Evolutionary conservation across 2,329 filamentous ascomycete species (phyloP), one percentile per base, ranked within the genome.

Genomic region (Aspergillus luchuensis): DNA sequence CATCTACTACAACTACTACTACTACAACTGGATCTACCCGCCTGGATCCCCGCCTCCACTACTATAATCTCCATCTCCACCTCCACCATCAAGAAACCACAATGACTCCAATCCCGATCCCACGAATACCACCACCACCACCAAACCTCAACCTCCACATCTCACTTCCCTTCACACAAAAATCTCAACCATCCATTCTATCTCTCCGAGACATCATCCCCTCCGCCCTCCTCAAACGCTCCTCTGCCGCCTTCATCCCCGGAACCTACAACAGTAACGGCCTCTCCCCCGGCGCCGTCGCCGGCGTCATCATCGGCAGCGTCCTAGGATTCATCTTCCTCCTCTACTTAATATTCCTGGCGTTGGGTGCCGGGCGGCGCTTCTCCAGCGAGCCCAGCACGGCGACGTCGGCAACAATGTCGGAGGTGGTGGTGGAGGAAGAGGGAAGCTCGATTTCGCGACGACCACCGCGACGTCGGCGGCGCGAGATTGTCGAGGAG

Each of bases 211-310:
- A 0, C 45, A 13, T 19, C 17, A 17, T 41, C 58, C 8, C 36
- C 13, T 51, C 30, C 25, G 19, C 19, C 49, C 30, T 13, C 28
- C 28, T 19, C 48, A 45, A 52, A 54, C 39, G 25, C 45, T 33
- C 56, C 61, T 66, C 66, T 57, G 74, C 77, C 55, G 66, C 78
- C 66, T 78, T 85, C 62, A 87, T 90, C 66, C 86, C 87, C 1
- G 82, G 84, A 25, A 85, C 85, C 66, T 90, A 90, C 74, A 79
- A 81, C 36, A 74, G 83, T 70, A 68, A 76, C 25, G 82, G 85
- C 5, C 85, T 85, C 0, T 50, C 79, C 0, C 82, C 86, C 0
- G 86, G 84, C 57, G 81, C 82, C 41, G 82, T 89, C 1, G 85
- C 81, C 8, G 87, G 87, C 57, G 88, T 89, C 60, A 82, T 78